Conservation (phyloP, 176 grass and related monocot genomes). For the Alloteropsis semialata region DNA sequence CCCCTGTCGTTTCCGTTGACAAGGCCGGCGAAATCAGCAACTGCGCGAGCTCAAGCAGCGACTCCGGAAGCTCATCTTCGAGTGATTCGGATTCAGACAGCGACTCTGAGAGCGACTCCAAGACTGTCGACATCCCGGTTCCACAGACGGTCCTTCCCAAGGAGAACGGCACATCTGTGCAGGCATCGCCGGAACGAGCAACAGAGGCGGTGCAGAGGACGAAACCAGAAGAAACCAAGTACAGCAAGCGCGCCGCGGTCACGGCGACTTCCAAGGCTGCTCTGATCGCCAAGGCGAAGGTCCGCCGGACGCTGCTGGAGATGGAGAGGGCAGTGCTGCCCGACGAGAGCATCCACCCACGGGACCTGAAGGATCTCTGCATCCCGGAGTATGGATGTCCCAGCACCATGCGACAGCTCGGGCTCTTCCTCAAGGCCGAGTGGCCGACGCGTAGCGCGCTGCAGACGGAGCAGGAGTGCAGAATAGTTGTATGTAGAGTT, state of each 20-base stretch:
- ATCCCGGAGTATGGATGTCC: background rate
- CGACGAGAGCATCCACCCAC: background rate
- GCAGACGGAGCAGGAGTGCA: background rate
- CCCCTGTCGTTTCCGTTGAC: background rate
- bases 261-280: no score
- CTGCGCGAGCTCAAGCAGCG: background rate
- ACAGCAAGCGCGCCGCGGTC: background rate
- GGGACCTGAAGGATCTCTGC: background rate
- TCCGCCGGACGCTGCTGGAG: background rate
- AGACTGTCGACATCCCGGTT: background rate
- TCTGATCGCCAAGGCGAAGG: background rate
- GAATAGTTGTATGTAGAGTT: background rate
- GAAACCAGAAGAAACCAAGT: background rate
- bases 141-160: background rate
- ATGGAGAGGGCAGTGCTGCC: background rate
- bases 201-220: background rate
- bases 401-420: background rate
- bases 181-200: background rate
- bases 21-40: background rate
- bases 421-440: constrained; percentile 4
- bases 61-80: background rate
- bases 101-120: background rate
- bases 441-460: background rate
- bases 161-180: background rate
- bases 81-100: background rate